These are phyloP conservation scores for Jackrogersella multiformis DNA, from an alignment of 495 filamentous ascomycete species.

Conservation along the genomic window DNA sequence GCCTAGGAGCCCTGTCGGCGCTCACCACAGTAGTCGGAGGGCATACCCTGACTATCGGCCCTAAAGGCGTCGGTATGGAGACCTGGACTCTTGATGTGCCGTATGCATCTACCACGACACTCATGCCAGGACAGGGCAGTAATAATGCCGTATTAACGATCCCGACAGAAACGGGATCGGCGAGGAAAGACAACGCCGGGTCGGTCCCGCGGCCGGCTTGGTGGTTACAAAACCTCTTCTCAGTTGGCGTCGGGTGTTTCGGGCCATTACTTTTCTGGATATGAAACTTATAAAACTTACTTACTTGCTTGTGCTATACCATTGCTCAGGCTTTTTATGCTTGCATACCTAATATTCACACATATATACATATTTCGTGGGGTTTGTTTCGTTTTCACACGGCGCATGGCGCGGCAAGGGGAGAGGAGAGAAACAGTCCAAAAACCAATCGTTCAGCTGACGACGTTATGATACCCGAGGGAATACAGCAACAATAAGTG, in stretches of 20 bases:
- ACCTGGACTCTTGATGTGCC: slow-evolving; percentile 55
- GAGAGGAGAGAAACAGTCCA: neutral
- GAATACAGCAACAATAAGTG: neutral
- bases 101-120: slow-evolving; percentile 53
- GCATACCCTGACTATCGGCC: slow-evolving; percentile 55
- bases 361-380: neutral
- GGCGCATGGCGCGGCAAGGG: slow-evolving; percentile 13
- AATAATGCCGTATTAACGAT: slow-evolving; percentile 33
- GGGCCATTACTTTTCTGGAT: slow-evolving; percentile 31
- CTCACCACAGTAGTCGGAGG: slow-evolving; percentile 55
- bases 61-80: slow-evolving; percentile 53
- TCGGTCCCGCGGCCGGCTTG: slow-evolving; percentile 10
- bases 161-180: slow-evolving; percentile 28
- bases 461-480: slow-evolving; percentile 36
- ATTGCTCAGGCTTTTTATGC: slow-evolving; percentile 12
- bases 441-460: slow-evolving; percentile 28
- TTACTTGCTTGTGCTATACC: slow-evolving; percentile 3
- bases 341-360: neutral
- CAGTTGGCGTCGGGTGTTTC: slow-evolving; percentile 40
- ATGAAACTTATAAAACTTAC: neutral
- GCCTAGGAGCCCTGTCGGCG: slow-evolving; percentile 42
- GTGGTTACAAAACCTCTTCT: slow-evolving; percentile 15
- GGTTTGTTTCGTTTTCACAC: slow-evolving; percentile 10
- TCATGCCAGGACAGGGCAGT: slow-evolving; percentile 40
- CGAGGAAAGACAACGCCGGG: slow-evolving; percentile 6